Evolutionary conservation across 257 asterid species (phyloP), one percentile per base, ranked within the genome.

Genomic region (Leptodermis oblonga): DNA sequence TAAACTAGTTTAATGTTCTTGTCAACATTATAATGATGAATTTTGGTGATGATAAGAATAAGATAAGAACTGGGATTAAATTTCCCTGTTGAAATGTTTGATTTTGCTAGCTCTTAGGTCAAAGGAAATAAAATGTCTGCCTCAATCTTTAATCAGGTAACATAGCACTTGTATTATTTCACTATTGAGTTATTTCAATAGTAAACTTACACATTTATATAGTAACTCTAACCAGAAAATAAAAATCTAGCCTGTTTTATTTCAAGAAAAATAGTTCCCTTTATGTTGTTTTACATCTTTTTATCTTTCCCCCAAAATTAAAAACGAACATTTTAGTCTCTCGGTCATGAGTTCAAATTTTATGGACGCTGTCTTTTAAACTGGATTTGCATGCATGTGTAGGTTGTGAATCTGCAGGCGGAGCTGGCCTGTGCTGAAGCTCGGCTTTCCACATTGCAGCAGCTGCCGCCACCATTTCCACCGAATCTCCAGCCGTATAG

Each of bases 401-500:
- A 90, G 98, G 96, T 88, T 17, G 86, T 86, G 4, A 88, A 79
- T 73, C 82, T 92, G 75, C 97, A 92, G 71, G 98, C 97, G 0
- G 98, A 92, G 76, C 71, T 92, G 55, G 97, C 97, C 0, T 76
- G 74, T 70, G 74, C 87, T 33, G 97, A 90, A 78, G 97, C 98
- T 45, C 92, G 96, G 17, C 83, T 92, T 48, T 82, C 96, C 0
- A 84, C 85, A 3, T 65, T 90, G 30, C 90, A 85, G 14, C 81
- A 72, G 17, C 45, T 56, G 3, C 76, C 81, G 3, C 42, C 70
- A 0, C 42, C 63, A 0, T 70, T 76, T 0, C 58, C 46, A n/a
- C 54, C 33, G 4, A 41, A 46, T 26, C 37, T 61, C 1, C 81
- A 75, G 3, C 70, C 55, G 39, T 60, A 70, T 75, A 65, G 49